phyloP scores from a whole-genome alignment of 73 alveolate species.

The Symbiodinium pilosum region DNA sequence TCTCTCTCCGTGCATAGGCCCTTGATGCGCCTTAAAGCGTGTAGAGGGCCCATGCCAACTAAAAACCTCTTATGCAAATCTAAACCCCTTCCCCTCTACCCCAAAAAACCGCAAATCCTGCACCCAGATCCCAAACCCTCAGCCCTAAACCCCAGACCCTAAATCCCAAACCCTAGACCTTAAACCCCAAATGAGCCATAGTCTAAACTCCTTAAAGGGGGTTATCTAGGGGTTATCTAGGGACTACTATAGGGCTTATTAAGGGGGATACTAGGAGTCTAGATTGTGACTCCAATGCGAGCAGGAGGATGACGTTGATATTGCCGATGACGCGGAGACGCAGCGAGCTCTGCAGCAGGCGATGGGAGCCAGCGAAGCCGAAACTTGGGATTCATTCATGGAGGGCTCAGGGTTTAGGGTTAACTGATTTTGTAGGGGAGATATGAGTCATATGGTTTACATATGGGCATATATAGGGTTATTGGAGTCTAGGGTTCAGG shows the following conservation, averaged over 20 bases:
- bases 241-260: background rate
- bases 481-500: background rate
- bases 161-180: background rate
- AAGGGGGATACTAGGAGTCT: too few relatives aligned
- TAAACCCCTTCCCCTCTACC: background rate
- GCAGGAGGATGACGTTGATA: conserved; percentile 3
- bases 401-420: background rate
- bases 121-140: background rate
- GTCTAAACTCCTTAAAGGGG: background rate
- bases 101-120: background rate
- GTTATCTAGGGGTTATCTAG: background rate
- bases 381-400: background rate
- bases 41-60: too few relatives aligned
- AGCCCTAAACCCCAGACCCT: background rate
- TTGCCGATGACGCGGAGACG: conserved; percentile 2
- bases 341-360: background rate
- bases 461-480: background rate
- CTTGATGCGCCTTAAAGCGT: too few relatives aligned
- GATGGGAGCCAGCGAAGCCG: background rate
- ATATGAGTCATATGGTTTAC: background rate
- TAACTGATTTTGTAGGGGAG: background rate
- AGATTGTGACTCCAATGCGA: too few relatives aligned
- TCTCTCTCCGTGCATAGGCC: too few relatives aligned
- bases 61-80: too few relatives aligned
- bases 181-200: background rate